Conservation (phyloP, 2,329 filamentous ascomycete species). For the Colletotrichum cereale region DNA sequence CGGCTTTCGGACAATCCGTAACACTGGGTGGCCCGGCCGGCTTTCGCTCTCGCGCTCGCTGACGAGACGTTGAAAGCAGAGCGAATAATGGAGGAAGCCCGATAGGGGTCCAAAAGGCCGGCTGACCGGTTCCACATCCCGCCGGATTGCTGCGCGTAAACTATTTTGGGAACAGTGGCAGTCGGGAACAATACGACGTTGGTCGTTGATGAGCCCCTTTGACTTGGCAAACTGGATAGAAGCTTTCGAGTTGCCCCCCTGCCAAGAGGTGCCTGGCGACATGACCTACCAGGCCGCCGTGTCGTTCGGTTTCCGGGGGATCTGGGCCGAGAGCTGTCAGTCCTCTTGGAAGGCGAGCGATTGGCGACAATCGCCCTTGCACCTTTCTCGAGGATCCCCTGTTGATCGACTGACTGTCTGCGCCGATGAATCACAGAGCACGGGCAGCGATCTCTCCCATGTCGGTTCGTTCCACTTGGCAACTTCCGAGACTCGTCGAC, state of each 20-base stretch:
- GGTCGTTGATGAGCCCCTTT: slow-evolving; percentile 10
- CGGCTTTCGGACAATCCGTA: slow-evolving; percentile 5
- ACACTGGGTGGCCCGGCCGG: background rate
- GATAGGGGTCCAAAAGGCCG: background rate
- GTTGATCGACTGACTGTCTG: slow-evolving; percentile 9
- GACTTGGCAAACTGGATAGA: background rate
- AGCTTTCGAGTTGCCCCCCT: background rate
- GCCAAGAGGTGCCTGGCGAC: slow-evolving; percentile 24
- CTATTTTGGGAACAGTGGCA: slow-evolving; percentile 1
- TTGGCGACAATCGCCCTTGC: background rate
- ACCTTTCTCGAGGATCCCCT: background rate
- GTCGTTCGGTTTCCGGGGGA: background rate
- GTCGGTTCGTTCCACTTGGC: slow-evolving; percentile 6
- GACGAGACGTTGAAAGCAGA: background rate
- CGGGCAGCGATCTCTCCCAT: background rate
- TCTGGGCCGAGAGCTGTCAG: slow-evolving; percentile 5
- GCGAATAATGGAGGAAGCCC: background rate
- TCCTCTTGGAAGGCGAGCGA: slow-evolving; percentile 1
- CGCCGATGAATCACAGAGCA: slow-evolving; percentile 5
- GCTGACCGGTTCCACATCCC: slow-evolving; percentile 1
- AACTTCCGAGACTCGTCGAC: background rate
- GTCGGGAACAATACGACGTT: slow-evolving; percentile 21
- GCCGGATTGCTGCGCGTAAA: background rate
- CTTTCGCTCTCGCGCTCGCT: slow-evolving; percentile 17
- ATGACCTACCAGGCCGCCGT: slow-evolving; percentile 23